phyloP scores from a whole-genome alignment of 2,329 filamentous ascomycete species.

The Orbilia blumenaviensis region DNA sequence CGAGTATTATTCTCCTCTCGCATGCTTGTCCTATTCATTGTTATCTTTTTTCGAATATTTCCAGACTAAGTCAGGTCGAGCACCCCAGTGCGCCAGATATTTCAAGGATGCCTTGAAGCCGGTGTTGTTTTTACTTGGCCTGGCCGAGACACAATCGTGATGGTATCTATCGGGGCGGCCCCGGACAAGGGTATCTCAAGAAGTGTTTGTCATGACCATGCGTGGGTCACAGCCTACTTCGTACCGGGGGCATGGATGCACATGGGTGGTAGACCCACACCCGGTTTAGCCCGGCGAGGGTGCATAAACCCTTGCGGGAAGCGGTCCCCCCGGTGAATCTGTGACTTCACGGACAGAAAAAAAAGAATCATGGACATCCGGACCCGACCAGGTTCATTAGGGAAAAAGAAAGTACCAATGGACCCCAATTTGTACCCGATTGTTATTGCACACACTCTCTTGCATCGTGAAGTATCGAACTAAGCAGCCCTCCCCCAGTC shows the following conservation, averaged over 20 bases:
- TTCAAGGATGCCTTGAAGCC: slow-evolving; percentile 27
- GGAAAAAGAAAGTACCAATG: slow-evolving; percentile 38
- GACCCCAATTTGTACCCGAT: slow-evolving; percentile 43
- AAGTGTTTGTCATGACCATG: slow-evolving; percentile 29
- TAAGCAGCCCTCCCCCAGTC: slow-evolving; percentile 47
- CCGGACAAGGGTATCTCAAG: slow-evolving; percentile 15
- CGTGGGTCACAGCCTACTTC: slow-evolving; percentile 29
- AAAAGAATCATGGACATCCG: neutral
- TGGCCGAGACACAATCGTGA: too few species aligned
- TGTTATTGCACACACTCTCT: slow-evolving; percentile 43
- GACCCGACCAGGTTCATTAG: slow-evolving; percentile 23
- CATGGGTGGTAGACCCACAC: slow-evolving; percentile 16
- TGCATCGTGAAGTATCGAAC: slow-evolving; percentile 38
- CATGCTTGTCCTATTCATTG: slow-evolving; percentile 7
- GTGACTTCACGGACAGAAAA: slow-evolving; percentile 9
- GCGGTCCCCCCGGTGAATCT: neutral
- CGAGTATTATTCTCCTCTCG: slow-evolving; percentile 5
- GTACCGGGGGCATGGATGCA: neutral
- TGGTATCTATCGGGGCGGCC: neutral
- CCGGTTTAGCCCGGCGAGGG: neutral
- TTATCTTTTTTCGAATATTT: slow-evolving; percentile 39
- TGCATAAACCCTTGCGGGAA: neutral
- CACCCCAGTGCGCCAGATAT: slow-evolving; percentile 27
- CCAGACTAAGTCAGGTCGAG: slow-evolving; percentile 41
- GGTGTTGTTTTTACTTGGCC: slow-evolving; percentile 20